Evolutionary conservation across 208 protist genomes (phyloP), one percentile per base, ranked within the genome.

Genomic region (Crithidia acanthocephali): DNA sequence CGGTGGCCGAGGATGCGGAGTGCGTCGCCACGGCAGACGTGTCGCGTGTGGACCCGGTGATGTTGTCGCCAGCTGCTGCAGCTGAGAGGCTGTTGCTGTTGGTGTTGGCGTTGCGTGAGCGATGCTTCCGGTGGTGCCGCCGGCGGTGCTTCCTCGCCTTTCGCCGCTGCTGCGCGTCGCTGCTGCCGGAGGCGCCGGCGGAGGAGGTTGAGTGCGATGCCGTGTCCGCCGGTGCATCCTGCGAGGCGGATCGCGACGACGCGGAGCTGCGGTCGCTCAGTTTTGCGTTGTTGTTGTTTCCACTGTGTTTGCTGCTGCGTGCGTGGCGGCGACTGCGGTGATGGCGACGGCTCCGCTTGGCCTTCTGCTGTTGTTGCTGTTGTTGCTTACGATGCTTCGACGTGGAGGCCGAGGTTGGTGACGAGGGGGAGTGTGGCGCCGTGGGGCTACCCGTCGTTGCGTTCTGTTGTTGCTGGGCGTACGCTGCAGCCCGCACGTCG

Each of bases 371-470:
- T 20, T 55, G 60, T 8, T 27, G 48, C 35, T 15, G 50, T 22
- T 56, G 45, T 20, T 56, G 44, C 30, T 66, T 32, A 22, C 50
- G 62, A 2, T 23, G 62, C 50, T 58, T 58, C 23, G 62, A 68
- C 0, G 62, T 68, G 11, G 62, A 45, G 18, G 35, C 33, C 0
- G 62, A 68, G 2, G 47, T 68, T 2, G 62, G 35, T 23, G 45
- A 53, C 6, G 40, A 42, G 0, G 28, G 27, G 5, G 28, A 27
- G 15, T 35, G 52, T 13, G 45, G 23, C 13, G 35, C 42, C 6
- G 48, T 9, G 9, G 62, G 11, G 23, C 8, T 23, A 2, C 5
- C 0, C 18, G 23, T 13, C n/a, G 58, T 51, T 33, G 44, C n/a
- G 50, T 23, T 8, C 7, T 23, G 56, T 16, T 61, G 56, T 16